Evolutionary conservation across 257 asterid genomes (phyloP), one percentile per base, ranked within the genome.

Genomic region (Solanum gandarillasii): DNA sequence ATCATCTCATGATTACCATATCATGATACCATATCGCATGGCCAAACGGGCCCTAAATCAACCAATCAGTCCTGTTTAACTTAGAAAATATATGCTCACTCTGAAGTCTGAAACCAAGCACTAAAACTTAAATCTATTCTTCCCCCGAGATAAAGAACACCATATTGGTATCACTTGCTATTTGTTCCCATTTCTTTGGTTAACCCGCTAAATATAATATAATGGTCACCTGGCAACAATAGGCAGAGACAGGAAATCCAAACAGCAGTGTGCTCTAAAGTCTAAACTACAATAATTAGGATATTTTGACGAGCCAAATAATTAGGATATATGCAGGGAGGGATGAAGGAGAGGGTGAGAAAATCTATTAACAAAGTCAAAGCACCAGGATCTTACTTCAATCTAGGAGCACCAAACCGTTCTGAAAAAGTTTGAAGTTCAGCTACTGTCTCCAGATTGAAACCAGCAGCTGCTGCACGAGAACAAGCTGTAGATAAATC

Each of bases 391-490:
- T 85, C 96, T 95, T 93, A 96, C 99, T 93, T 92, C 39, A 96
- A 91, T 85, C 95, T 98, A 83, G 87, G 94, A 73, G 96, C 96
- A 86, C 98, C 97, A 91, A 96, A 96, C 76, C 73, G 87, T 86
- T 94, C 98, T n/a, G 99, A 94, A 92, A 96, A 95, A 91, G 90
- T 89, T 90, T 92, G 96, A 94, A 96, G 99, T 90, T 94, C 95
- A 27, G 93, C 88, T 67, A 94, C 94, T 13, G 96, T 91, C 60
- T 93, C 95, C 35, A 90, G 89, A 88, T 90, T 93, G 90, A 96
- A 96, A 86, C 99, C 98, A 65, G 98, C 98, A 52, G 98, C 94
- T 79, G 94, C 93, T 76, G 99, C 97, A 86, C 98, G 97, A 87
- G 93, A 89, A 90, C 92, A 94, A n/a, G 99, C 95, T 70, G 91